phyloP scores from a whole-genome alignment of 768 basidiomycete genomes.

The Tylopilus vinaceipallidus region DNA sequence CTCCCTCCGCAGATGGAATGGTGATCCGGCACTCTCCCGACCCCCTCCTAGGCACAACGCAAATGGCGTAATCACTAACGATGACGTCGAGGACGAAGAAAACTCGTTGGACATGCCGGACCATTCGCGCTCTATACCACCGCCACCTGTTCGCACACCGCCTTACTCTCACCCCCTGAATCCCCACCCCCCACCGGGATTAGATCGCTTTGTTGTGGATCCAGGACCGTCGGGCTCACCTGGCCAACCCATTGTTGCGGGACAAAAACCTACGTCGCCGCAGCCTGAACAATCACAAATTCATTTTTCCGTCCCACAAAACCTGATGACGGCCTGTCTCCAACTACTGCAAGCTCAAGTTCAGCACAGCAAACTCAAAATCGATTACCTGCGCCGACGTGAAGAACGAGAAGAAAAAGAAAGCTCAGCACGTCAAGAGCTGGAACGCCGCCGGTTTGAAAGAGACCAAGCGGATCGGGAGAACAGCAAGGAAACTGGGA shows the following conservation, averaged over 20 bases:
- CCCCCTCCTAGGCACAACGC: conserved; percentile 40
- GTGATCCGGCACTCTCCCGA: conserved; percentile 59
- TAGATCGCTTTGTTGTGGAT: conserved; percentile 21
- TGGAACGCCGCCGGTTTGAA: conserved; percentile 52
- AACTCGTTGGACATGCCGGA: conserved; percentile 43
- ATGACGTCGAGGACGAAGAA: conserved; percentile 54
- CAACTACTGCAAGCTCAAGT: conserved; percentile 65
- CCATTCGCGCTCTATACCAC: conserved; percentile 29
- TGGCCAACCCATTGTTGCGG: conserved; percentile 10
- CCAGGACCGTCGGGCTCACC: conserved; percentile 20
- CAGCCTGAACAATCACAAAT: conserved; percentile 41
- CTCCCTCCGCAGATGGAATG: conserved; percentile 52
- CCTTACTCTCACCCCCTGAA: conserved; percentile 21
- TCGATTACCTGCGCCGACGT: conserved; percentile 63
- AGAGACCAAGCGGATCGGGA: conserved; percentile 58
- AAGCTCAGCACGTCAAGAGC: conserved; percentile 46
- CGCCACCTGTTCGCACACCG: conserved; percentile 21
- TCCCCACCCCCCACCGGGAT: conserved; percentile 8
- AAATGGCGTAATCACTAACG: conserved; percentile 35
- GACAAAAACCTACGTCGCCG: conserved; percentile 14
- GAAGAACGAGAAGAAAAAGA: conserved; percentile 72
- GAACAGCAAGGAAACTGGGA: conserved; percentile 47
- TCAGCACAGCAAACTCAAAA: conserved; percentile 66
- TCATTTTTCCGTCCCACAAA: conserved; percentile 54
- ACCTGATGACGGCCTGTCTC: conserved; percentile 53